Percentiles rank a stretch among this genome's conserved stretches.
These are phyloP conservation scores for Ceratocystiopsis sp. DNA, from an alignment of 2,329 filamentous ascomycete genomes.

Conservation along the genomic window DNA sequence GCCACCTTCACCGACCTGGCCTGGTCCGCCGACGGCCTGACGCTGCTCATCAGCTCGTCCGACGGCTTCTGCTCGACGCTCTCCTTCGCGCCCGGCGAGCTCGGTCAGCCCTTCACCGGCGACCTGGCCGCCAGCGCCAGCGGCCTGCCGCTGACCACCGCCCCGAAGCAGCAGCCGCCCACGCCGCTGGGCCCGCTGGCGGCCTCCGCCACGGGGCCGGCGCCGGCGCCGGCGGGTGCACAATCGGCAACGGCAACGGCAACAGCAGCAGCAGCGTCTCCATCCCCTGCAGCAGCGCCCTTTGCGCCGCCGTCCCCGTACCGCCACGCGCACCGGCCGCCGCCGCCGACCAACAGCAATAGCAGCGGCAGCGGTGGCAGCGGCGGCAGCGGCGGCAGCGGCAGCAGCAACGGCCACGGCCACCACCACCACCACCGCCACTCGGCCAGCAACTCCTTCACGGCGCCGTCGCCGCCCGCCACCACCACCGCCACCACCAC, in stretches of 20 bases:
- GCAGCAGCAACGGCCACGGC: not conserved
- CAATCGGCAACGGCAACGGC: too few species aligned
- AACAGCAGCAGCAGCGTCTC: too few species aligned
- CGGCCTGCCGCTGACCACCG: too few species aligned
- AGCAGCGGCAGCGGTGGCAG: not conserved
- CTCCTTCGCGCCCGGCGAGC: conserved; percentile 66
- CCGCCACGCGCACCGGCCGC: too few species aligned
- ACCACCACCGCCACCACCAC: conserved; percentile 45
- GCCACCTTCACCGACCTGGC: conserved; percentile 93
- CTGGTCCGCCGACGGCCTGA: conserved; percentile 52
- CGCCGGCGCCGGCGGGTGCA: too few species aligned
- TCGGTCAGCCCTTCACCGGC: conserved; percentile 66
- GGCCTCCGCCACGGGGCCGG: too few species aligned
- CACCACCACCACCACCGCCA: conserved; percentile 36
- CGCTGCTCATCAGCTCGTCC: conserved; percentile 42
- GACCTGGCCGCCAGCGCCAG: conserved; percentile 24
- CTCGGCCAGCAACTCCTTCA: conserved; percentile 35
- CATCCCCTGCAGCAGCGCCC: too few species aligned
- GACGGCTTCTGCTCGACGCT: conserved; percentile 94
- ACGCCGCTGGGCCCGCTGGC: too few species aligned
- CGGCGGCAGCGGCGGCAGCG: not conserved
- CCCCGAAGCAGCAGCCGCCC: not conserved
- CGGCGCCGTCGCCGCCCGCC: conserved; percentile 52
- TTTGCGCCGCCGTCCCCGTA: conserved; percentile 46
- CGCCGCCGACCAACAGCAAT: conserved; percentile 1